Conservation (phyloP, 495 filamentous ascomycete species). For the Polyplosphaeria fusca region DNA sequence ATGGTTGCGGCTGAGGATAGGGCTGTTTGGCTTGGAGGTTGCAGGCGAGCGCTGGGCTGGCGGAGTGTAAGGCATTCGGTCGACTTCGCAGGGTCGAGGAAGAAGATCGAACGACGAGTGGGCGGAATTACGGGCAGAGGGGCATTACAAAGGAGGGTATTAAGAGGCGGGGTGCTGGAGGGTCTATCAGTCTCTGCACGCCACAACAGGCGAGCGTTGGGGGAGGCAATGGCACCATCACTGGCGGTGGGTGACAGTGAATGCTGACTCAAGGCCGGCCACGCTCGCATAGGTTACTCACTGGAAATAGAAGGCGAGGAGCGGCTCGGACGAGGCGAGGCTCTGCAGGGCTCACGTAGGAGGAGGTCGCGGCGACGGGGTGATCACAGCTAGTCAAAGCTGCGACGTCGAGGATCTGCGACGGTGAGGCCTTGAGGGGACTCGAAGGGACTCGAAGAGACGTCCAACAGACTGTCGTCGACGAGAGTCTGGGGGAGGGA, state of each 20-base stretch:
- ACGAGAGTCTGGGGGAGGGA: constrained; percentile 5
- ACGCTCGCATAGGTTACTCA: too few relatives aligned
- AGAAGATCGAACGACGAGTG: constrained; percentile 21
- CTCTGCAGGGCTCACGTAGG: constrained; percentile 16
- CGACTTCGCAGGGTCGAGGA: constrained; percentile 29
- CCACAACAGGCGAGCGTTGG: constrained; percentile 5
- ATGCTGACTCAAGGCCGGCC: too few relatives aligned
- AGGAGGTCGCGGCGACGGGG: constrained; percentile 11
- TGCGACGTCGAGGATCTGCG: constrained; percentile 31
- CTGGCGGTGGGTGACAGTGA: background rate
- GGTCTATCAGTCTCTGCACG: background rate
- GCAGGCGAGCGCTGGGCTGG: constrained; percentile 77
- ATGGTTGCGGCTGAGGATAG: constrained; percentile 55
- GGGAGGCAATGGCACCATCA: background rate
- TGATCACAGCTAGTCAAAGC: constrained; percentile 43
- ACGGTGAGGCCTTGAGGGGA: background rate
- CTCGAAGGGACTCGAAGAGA: constrained; percentile 7
- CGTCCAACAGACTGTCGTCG: constrained; percentile 1
- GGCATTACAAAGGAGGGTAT: constrained; percentile 37
- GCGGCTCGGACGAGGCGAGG: constrained; percentile 14
- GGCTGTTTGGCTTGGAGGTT: constrained; percentile 62
- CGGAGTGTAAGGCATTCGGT: constrained; percentile 89
- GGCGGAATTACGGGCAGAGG: constrained; percentile 19
- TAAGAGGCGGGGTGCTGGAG: constrained; percentile 8
- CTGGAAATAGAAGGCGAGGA: constrained; percentile 8